phyloP scores from a whole-genome alignment of 2,329 filamentous ascomycete species.

The Incumbomyces lentus region DNA sequence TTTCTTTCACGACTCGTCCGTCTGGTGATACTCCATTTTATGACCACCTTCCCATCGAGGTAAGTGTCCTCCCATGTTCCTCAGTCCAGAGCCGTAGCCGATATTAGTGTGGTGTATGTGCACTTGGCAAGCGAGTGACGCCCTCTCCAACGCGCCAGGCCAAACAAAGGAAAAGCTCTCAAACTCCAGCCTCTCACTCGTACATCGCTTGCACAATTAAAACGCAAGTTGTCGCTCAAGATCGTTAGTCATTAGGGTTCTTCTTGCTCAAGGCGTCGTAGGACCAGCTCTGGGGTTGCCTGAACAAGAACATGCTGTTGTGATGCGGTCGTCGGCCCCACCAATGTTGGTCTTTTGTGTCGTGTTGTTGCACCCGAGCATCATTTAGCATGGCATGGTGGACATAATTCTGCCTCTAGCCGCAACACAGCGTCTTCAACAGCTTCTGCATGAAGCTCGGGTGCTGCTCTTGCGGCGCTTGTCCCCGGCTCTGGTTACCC shows the following conservation, averaged over 20 bases:
- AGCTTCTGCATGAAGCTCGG: conserved; percentile 81
- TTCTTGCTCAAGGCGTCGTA: neutral
- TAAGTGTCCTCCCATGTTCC: neutral
- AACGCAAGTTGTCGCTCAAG: conserved; percentile 6
- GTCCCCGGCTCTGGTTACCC: conserved; percentile 36
- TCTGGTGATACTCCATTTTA: no score
- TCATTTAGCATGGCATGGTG: neutral
- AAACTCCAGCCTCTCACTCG: conserved; percentile 7
- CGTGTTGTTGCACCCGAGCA: no score
- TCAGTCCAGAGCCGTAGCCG: neutral
- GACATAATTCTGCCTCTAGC: conserved; percentile 29
- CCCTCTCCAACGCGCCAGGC: neutral
- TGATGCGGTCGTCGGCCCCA: neutral
- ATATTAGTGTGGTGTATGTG: conserved; percentile 5
- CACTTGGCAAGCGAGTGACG: neutral
- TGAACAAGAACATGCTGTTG: neutral
- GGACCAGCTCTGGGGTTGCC: neutral
- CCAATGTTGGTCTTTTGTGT: no score
- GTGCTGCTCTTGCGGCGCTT: conserved; percentile 57
- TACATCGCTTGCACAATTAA: conserved; percentile 7
- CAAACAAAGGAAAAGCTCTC: conserved; percentile 2
- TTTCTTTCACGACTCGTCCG: neutral
- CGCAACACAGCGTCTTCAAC: conserved; percentile 86
- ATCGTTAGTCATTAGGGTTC: conserved; percentile 6
- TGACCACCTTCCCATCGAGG: neutral